Base-by-base conservation (phyloP, 228 moss, liverwort and hornwort species). In the Sphagnum magellanicum region DNA sequence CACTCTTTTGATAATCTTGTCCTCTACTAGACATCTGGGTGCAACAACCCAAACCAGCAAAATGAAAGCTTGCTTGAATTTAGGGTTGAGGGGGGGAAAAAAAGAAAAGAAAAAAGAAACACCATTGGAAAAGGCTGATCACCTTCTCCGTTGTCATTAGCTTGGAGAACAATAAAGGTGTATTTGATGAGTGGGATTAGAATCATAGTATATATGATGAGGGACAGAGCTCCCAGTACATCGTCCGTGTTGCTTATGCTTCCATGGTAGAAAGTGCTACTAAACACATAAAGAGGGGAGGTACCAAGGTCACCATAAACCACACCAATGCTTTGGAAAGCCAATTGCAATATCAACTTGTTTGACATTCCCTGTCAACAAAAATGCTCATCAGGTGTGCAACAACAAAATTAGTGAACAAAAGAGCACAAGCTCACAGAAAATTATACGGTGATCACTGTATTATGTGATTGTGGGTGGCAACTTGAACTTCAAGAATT, bases 121-220 rank as follows among this genome's bases (percentile, higher is more conserved):
- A 32, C 32, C 32, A 32, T 32, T 32, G 2, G 32, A 32, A 32
- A 32, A 32, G 32, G 32, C 32, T 32, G 46, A 75, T 71, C 61
- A 90, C 88, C 83, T 73, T 93, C 88, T 69, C 90, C 93, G 49
- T 93, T 79, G 72, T 93, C 88, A 67, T 90, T 93, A 10, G 87
- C 81, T 0, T 48, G 79, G 10, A 93, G 80, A 48, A 93, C 88
- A 13, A 93, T 87, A 77, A 93, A 93, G 62, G 87, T 82, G 55
- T 88, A 93, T 59, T 90, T 90, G 52, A 86, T 13, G 57, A 93
- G 88, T 47, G 90, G 84, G 16, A 93, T 74, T 6, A 84, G 82
- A 11, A 87, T 74, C 50, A 93, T 65, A 6, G 90, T 90, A 73
- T 93, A 93, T 66, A 89, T 74, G 63, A 93, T 93, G 10, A 90